Evolutionary conservation across 345 rosid genomes (phyloP).

Genomic region (Limnanthes douglasii): DNA sequence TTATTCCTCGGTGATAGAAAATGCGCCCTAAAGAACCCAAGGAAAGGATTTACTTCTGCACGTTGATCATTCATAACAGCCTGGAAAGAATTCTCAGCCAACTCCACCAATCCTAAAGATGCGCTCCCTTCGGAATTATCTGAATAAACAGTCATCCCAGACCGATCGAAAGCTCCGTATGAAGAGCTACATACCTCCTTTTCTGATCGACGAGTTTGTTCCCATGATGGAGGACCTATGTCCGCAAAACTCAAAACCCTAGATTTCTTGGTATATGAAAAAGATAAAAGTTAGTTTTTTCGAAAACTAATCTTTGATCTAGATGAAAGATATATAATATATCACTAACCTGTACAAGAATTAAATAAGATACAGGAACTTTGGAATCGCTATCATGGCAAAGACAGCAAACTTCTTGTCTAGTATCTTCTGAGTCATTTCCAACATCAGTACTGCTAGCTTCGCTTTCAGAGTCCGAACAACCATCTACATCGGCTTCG

Average conservation of each 20-base stretch:
- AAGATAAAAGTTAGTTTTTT: conserved; percentile 8
- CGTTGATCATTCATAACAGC: conserved; percentile 19
- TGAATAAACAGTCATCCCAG: conserved; percentile 15
- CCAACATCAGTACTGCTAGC: conserved; percentile 21
- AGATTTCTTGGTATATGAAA: conserved; percentile 52
- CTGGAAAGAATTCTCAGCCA: conserved; percentile 30
- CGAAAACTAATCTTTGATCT: conserved; percentile 1
- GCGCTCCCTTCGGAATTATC: conserved; percentile 18
- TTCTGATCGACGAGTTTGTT: conserved; percentile 23
- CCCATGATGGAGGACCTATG: conserved; percentile 62
- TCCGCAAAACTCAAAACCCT: conserved; percentile 70
- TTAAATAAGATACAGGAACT: conserved; percentile 63
- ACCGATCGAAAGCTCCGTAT: conserved; percentile 19
- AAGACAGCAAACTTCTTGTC: conserved; percentile 69
- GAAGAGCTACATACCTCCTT: conserved; percentile 15
- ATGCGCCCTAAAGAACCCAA: conserved; percentile 38
- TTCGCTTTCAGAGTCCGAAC: conserved; percentile 27
- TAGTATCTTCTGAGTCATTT: conserved; percentile 21
- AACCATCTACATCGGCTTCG: conserved; percentile 28
- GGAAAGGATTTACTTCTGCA: conserved; percentile 30
- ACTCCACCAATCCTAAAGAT: conserved; percentile 23
- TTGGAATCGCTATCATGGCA: conserved; percentile 71
- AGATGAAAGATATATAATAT: no score
- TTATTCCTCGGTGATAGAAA: conserved; percentile 28
- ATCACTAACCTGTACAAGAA: conserved; percentile 73